Conservation (phyloP, 1,139 yeast species). For the Blastobotrys persicus region DNA sequence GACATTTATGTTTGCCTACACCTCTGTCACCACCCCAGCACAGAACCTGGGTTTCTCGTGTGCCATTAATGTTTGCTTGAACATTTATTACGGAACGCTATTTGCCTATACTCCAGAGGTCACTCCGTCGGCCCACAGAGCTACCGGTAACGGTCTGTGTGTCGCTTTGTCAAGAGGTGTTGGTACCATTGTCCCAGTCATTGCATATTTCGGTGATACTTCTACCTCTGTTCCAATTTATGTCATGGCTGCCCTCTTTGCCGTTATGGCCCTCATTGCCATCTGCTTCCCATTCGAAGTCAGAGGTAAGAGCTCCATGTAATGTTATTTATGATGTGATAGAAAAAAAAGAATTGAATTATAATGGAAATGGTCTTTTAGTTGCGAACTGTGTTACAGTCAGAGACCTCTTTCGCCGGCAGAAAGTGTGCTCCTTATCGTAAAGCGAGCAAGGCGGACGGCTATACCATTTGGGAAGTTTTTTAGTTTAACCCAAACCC, state of each 20-base stretch:
- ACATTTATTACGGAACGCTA: conserved; percentile 53
- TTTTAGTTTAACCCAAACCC: too few relatives aligned
- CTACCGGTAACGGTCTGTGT: conserved; percentile 54
- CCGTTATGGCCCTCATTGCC: conserved; percentile 45
- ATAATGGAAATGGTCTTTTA: too few relatives aligned
- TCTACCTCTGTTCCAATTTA: conserved; percentile 51
- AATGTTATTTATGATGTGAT: not conserved
- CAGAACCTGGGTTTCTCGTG: conserved; percentile 55
- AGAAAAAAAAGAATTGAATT: not conserved
- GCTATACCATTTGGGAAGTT: too few relatives aligned
- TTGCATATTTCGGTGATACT: conserved; percentile 47
- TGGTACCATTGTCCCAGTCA: conserved; percentile 51
- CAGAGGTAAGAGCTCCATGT: conserved; percentile 25
- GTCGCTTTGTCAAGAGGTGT: conserved; percentile 48
- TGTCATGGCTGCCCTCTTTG: conserved; percentile 54
- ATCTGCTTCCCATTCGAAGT: conserved; percentile 48
- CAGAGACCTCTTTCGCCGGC: too few relatives aligned
- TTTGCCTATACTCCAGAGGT: conserved; percentile 62
- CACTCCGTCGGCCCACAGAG: conserved; percentile 53
- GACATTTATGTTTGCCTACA: conserved; percentile 58
- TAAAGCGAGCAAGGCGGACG: too few relatives aligned
- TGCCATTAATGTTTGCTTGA: conserved; percentile 49
- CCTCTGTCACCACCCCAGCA: conserved; percentile 49
- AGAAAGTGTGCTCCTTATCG: too few relatives aligned
- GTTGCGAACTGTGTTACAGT: too few relatives aligned